phyloP scores from a whole-genome alignment of 1,284 basidiomycete species.

The Ganoderma multipileum region DNA sequence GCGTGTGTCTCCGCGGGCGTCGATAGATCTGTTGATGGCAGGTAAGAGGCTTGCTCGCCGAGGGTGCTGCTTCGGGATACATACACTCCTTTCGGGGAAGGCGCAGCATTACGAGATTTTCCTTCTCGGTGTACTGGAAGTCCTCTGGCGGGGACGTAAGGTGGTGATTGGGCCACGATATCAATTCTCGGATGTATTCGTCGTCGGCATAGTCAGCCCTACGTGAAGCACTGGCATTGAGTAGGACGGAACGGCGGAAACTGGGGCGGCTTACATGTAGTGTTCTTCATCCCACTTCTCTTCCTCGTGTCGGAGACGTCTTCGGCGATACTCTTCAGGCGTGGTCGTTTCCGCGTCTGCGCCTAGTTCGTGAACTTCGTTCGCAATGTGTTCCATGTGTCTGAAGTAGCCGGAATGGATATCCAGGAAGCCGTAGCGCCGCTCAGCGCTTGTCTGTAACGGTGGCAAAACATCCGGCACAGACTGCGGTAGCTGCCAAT shows the following conservation, averaged over 20 bases:
- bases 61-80: constrained; percentile 36
- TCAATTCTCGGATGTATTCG: constrained; percentile 72
- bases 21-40: constrained; percentile 58
- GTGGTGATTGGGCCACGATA: constrained; percentile 67
- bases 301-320: constrained; percentile 65
- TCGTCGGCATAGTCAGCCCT: constrained; percentile 84
- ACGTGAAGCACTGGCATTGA: constrained; percentile 11
- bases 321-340: constrained; percentile 51
- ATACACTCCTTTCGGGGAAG: constrained; percentile 81
- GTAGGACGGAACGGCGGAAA: constrained; percentile 2
- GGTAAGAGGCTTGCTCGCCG: constrained; percentile 3
- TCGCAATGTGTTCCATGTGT: constrained; percentile 73
- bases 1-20: constrained; percentile 58
- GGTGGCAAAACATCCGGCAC: constrained; percentile 50
- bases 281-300: constrained; percentile 83
- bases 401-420: constrained; percentile 75
- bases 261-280: constrained; percentile 65
- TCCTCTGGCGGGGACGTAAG: constrained; percentile 36
- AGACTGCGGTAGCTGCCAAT: constrained; percentile 77
- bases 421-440: constrained; percentile 76
- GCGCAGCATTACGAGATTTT: constrained; percentile 70
- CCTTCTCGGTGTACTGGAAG: constrained; percentile 70
- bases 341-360: constrained; percentile 61
- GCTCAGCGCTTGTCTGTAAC: constrained; percentile 49
- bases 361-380: constrained; percentile 82